phyloP scores from a whole-genome alignment of 2,329 filamentous ascomycete species.

The Penicillium sp. region DNA sequence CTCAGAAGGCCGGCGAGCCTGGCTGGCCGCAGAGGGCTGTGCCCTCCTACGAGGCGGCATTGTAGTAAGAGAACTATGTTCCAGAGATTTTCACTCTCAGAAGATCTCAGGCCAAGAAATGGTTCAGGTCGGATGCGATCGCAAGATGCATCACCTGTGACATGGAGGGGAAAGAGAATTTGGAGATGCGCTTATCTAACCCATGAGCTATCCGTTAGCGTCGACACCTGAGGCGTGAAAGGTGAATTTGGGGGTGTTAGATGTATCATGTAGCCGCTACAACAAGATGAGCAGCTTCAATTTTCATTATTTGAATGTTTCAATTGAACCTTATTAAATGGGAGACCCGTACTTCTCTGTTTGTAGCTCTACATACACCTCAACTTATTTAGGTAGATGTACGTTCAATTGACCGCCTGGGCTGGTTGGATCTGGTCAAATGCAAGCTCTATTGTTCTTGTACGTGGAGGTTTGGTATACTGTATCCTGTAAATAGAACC shows the following conservation, averaged over 20 bases:
- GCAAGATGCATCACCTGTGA: conserved; percentile 1
- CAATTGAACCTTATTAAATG: no score
- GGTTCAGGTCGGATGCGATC: conserved; percentile 2
- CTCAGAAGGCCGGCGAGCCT: conserved; percentile 30
- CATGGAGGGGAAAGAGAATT: conserved; percentile 26
- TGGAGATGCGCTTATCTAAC: conserved; percentile 25
- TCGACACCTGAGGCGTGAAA: conserved; percentile 15
- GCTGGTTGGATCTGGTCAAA: no score
- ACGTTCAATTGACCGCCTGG: no score
- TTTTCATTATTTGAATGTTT: not conserved
- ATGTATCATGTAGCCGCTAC: not conserved
- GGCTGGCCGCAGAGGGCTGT: conserved; percentile 30
- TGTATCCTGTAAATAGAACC: no score
- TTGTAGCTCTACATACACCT: no score
- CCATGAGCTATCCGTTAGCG: conserved; percentile 18
- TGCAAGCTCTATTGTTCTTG: no score
- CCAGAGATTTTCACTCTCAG: conserved; percentile 1
- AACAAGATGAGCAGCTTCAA: not conserved
- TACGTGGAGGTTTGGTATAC: no score
- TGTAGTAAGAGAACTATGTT: conserved; percentile 10
- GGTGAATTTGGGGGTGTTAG: not conserved
- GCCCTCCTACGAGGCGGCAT: conserved; percentile 42
- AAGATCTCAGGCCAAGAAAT: conserved; percentile 11
- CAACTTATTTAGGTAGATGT: no score
- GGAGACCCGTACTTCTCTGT: no score